Conservation (phyloP, 805 yeast genomes). For the Metschnikowia santaceciliae region DNA sequence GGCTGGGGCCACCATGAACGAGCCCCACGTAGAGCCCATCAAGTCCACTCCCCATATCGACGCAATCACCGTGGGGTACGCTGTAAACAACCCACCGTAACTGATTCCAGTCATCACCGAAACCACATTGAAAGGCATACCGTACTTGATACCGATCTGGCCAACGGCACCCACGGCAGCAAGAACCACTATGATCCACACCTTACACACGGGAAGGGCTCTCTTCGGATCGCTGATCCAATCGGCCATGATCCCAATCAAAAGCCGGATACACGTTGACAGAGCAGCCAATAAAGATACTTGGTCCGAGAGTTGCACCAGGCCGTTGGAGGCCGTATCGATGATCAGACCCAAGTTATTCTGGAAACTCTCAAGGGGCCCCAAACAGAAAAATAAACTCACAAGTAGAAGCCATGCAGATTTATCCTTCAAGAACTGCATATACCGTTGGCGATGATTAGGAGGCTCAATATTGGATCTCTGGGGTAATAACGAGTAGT, state of each 20-base stretch:
- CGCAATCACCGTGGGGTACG: constrained; percentile 81
- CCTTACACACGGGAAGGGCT: constrained; percentile 26
- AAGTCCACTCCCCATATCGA: constrained; percentile 83
- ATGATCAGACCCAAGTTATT: constrained; percentile 78
- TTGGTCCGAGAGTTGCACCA: constrained; percentile 35
- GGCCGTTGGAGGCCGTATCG: constrained; percentile 29
- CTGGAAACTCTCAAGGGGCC: constrained; percentile 82
- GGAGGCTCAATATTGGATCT: constrained; percentile 36
- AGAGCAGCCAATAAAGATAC: constrained; percentile 60
- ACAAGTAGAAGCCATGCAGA: constrained; percentile 61
- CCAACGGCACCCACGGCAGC: constrained; percentile 30
- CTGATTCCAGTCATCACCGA: constrained; percentile 60
- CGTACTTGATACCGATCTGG: constrained; percentile 19
- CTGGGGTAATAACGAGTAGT: constrained; percentile 26
- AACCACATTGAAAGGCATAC: constrained; percentile 18
- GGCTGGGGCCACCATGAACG: constrained; percentile 86
- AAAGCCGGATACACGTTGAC: constrained; percentile 67
- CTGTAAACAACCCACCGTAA: constrained; percentile 82
- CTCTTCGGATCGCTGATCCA: constrained; percentile 35
- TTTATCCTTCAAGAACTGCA: constrained; percentile 45
- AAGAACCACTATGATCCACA: constrained; percentile 29
- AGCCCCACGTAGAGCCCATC: constrained; percentile 91
- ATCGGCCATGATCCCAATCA: constrained; percentile 69
- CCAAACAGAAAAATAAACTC: constrained; percentile 64
- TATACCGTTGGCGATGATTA: constrained; percentile 31